Conservation (phyloP, 2,329 filamentous ascomycete species). For the Orbilia javanica region DNA sequence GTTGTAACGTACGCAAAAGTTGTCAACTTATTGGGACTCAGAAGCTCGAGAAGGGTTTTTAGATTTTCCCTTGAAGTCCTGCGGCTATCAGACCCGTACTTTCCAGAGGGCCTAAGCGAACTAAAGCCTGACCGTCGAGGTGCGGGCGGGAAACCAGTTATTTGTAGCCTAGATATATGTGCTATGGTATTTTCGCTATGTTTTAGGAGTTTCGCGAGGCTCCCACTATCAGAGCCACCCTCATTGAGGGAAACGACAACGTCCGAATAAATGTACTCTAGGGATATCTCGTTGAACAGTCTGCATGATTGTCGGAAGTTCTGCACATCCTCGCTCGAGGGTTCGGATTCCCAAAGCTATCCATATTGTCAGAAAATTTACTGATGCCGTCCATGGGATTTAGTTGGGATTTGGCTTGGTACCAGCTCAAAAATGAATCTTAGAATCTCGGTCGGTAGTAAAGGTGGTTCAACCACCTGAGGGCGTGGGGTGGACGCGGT, state of each 20-base stretch:
- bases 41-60: not conserved
- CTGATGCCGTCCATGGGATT: not conserved
- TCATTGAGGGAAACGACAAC: constrained; percentile 29
- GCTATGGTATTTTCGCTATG: not conserved
- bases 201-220: not conserved
- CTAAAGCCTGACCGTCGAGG: not conserved
- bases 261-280: constrained; percentile 11
- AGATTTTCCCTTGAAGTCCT: not conserved
- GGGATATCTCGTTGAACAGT: constrained; percentile 35
- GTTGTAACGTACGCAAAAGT: constrained; percentile 38
- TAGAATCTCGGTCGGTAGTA: constrained; percentile 36
- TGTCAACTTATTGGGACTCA: constrained; percentile 23
- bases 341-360: constrained; percentile 9
- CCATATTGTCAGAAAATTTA: not conserved
- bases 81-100: constrained; percentile 7
- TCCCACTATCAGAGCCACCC: not conserved
- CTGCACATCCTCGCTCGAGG: not conserved
- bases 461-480: not conserved
- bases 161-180: constrained; percentile 1
- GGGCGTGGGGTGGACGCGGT: too few relatives aligned
- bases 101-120: not conserved
- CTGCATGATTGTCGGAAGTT: constrained; percentile 28
- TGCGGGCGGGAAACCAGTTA: constrained; percentile 9
- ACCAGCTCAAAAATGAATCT: constrained; percentile 29
- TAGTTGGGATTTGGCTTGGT: too few relatives aligned